These are phyloP conservation scores for Guyanaporus albipodus DNA, from an alignment of 768 basidiomycete species.

Conservation along the genomic window DNA sequence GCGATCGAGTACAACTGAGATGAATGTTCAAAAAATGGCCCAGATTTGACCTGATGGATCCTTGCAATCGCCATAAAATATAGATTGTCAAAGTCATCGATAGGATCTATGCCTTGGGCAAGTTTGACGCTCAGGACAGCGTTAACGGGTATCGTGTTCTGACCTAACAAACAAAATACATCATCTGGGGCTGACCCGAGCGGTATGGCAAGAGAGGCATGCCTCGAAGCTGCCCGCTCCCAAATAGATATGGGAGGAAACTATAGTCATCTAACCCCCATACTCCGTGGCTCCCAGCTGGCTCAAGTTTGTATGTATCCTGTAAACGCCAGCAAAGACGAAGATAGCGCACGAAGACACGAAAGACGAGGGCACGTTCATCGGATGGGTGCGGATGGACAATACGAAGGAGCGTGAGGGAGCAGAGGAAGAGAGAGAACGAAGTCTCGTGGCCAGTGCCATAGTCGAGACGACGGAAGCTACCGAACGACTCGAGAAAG, in stretches of 20 bases:
- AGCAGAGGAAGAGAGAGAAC: constrained; percentile 75
- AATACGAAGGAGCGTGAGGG: constrained; percentile 65
- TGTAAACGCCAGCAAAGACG: constrained; percentile 82
- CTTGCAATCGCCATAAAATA: constrained; percentile 78
- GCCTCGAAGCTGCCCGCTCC: constrained; percentile 86
- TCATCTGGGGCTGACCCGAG: constrained; percentile 3
- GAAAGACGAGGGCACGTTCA: constrained; percentile 56
- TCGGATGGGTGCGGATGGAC: constrained; percentile 54
- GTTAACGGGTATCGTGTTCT: constrained; percentile 59
- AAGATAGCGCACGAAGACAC: constrained; percentile 75
- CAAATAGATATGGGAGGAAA: constrained; percentile 88
- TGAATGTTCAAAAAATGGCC: constrained; percentile 91
- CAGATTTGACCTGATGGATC: constrained; percentile 75
- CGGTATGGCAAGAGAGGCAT: constrained; percentile 10
- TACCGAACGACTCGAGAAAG: constrained; percentile 81
- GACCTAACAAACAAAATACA: constrained; percentile 40
- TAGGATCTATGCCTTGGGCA: constrained; percentile 17
- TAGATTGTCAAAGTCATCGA: constrained; percentile 50
- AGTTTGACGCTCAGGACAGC: constrained; percentile 56
- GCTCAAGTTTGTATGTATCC: constrained; percentile 86
- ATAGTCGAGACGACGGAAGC: constrained; percentile 89
- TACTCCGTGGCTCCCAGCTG: constrained; percentile 96
- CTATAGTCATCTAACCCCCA: constrained; percentile 95
- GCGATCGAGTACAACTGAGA: constrained; percentile 88
- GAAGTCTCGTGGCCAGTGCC: constrained; percentile 95